Evolutionary conservation across 148 eudicot species (phyloP).

Genomic region (Camellia japonica): DNA sequence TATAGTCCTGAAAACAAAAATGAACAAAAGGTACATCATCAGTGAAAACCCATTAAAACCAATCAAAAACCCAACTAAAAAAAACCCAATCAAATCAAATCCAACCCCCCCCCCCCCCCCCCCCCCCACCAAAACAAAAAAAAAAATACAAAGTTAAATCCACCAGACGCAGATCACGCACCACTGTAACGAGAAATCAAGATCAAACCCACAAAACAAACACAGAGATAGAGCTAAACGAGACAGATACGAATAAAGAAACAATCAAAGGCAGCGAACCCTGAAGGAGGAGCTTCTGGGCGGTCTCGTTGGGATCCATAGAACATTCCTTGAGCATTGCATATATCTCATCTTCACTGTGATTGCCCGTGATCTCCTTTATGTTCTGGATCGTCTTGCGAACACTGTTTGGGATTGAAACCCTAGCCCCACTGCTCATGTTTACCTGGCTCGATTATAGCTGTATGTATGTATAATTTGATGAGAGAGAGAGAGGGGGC

Average conservation of each 20-base stretch:
- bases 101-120: too few species aligned
- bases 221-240: background rate
- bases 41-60: background rate
- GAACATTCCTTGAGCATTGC: slow-evolving; percentile 66
- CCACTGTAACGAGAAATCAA: background rate
- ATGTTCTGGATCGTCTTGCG: slow-evolving; percentile 53
- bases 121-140: too few species aligned
- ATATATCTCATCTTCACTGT: slow-evolving; percentile 62
- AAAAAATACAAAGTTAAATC: background rate
- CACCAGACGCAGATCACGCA: slow-evolving; percentile 10
- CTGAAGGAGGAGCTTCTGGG: slow-evolving; percentile 48
- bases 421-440: slow-evolving; percentile 59
- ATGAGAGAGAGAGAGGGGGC: background rate
- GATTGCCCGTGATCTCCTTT: slow-evolving; percentile 57
- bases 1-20: background rate
- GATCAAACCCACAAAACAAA: background rate
- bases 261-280: slow-evolving; percentile 14
- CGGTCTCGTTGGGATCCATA: slow-evolving; percentile 80
- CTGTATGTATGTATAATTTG: background rate
- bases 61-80: background rate
- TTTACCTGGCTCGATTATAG: slow-evolving; percentile 13
- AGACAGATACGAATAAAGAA: background rate
- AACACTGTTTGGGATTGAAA: slow-evolving; percentile 44
- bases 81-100: background rate
- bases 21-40: background rate